Base-by-base conservation (phyloP, 495 filamentous ascomycete species). In the Articulospora tetracladia region DNA sequence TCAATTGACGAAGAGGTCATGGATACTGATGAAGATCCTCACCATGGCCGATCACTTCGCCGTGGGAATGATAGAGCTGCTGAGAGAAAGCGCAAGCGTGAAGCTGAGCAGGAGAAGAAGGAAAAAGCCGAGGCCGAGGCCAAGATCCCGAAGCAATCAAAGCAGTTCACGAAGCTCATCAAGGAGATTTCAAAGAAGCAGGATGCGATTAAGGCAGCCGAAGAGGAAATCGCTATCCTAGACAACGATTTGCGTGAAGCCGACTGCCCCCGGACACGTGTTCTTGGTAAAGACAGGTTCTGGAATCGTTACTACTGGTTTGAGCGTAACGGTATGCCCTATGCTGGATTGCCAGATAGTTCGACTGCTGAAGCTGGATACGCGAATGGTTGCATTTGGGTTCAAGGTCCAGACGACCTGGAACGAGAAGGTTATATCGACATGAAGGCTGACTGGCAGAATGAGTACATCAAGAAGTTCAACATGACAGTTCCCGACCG, bases 231-330 rank as follows among this genome's bases (percentile, higher is more conserved):
- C 62, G 80, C 81, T 8, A 83, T 84, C 10, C 79, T 94, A 47
- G 93, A 98, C 65, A 91, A 96, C 61, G 92, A 98, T 68, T 81
- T 98, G 34, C 86, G 94, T 54, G 92, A 98, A 72, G 88, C 91
- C 44, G 91, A 97, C 69, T 96, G 93, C 68, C 89, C 91, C 39
- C 88, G 94, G 53, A 97, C 92, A 15, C 86, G 88, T 57, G 85
- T 91, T 54, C 80, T 98, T 12, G 94, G 94, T 47, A 90, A 91
- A 62, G 94, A 98, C 70, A 84, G 94, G 24, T 98, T 96, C 77
- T 96, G 91, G 85, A 98, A 98, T 69, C 89, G 92, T 22, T 98
- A 98, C 70, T 97, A 92, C 79, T 98, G 93, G 93, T 96, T 97
- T 70, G 94, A 98, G 73, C 88, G 93, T 36, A 98, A 98, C 68